Evolutionary conservation across 164 flowering plant genomes (phyloP), one percentile per base, ranked within the genome.

Genomic region (Stephania yunnanensis): DNA sequence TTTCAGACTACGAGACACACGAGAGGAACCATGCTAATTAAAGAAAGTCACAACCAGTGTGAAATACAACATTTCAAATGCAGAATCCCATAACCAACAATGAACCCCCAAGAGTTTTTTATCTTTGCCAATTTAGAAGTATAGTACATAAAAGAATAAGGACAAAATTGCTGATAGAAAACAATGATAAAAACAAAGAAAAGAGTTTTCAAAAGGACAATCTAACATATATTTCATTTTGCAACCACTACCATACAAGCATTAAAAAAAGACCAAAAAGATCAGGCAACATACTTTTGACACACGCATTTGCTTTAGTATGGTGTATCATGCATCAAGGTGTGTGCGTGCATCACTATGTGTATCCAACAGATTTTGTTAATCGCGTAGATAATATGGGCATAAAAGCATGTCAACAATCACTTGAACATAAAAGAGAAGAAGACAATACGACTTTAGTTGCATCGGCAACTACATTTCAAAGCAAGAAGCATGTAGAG

Each of bases 181-280:
- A 50, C 55, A 50, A 11, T 50, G n/a, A 7, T 10, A 58, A 58
- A 58, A 58, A 5, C 53, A 48, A 58, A 58, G 30, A 66, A 66
- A 20, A 30, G 30, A 25, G 66, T 4, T 61, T n/a, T 5, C 42
- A 66, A 63, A 20, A 66, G 36, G 44, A 17, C 22, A 69, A 4
- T 70, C 4, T 46, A 36, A 36, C 42, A 36, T 36, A 2, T 36
- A 36, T 25, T 25, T 25, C 42, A 36, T 76, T 46, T 64, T 45
- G 77, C 67, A 69, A 75, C 72, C 48, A 68, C 71, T 68, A 71
- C 48, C 66, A 75, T 25, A 25, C 25, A 25, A 25, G 25, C 25
- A 25, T 25, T 25, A 25, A 25, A 0, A 25, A 25, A 25, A 25
- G 25, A 25, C 69, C 36, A 30, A 71, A 75, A 15, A 48, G 44